Evolutionary conservation across 1,284 basidiomycete genomes (phyloP).

Genomic region (Bondarzewia mesenterica): DNA sequence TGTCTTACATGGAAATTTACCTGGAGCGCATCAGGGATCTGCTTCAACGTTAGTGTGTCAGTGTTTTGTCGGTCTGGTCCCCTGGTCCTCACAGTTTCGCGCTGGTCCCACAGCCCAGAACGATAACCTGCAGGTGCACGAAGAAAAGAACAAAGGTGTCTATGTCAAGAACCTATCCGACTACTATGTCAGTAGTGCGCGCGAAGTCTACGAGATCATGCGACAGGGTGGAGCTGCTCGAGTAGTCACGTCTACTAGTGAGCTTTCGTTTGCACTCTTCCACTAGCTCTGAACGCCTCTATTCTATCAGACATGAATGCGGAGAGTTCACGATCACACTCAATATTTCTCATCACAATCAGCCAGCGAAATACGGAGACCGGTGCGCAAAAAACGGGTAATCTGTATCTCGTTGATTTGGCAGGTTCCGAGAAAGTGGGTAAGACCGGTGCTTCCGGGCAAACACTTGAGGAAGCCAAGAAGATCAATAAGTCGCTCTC

Average conservation of each 20-base stretch:
- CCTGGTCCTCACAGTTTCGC: neutral
- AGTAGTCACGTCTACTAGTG: slow-evolving; percentile 93
- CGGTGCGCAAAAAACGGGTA: slow-evolving; percentile 93
- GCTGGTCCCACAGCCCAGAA: slow-evolving; percentile 69
- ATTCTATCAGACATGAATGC: slow-evolving; percentile 89
- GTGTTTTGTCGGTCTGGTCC: neutral
- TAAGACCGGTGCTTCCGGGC: slow-evolving; percentile 98
- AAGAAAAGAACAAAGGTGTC: slow-evolving; percentile 96
- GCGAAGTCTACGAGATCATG: slow-evolving; percentile 99
- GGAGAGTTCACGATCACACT: slow-evolving; percentile 97
- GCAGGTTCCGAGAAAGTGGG: slow-evolving; percentile 99
- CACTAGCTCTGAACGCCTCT: slow-evolving; percentile 1
- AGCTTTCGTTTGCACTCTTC: slow-evolving; percentile 22
- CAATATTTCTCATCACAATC: slow-evolving; percentile 97
- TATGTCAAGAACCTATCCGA: slow-evolving; percentile 98
- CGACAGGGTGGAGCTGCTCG: slow-evolving; percentile 88
- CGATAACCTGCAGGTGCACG: slow-evolving; percentile 97
- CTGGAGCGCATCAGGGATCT: slow-evolving; percentile 95
- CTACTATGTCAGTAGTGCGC: slow-evolving; percentile 93
- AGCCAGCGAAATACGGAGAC: slow-evolving; percentile 95
- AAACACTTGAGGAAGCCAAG: slow-evolving; percentile 98
- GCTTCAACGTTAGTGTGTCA: slow-evolving; percentile 73
- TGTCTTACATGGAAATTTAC: slow-evolving; percentile 99
- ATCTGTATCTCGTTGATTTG: slow-evolving; percentile 96
- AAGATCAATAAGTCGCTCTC: slow-evolving; percentile 99